Evolutionary conservation across 2,329 filamentous ascomycete genomes (phyloP), one percentile per base, ranked within the genome.

Genomic region (Neonectria sp.): DNA sequence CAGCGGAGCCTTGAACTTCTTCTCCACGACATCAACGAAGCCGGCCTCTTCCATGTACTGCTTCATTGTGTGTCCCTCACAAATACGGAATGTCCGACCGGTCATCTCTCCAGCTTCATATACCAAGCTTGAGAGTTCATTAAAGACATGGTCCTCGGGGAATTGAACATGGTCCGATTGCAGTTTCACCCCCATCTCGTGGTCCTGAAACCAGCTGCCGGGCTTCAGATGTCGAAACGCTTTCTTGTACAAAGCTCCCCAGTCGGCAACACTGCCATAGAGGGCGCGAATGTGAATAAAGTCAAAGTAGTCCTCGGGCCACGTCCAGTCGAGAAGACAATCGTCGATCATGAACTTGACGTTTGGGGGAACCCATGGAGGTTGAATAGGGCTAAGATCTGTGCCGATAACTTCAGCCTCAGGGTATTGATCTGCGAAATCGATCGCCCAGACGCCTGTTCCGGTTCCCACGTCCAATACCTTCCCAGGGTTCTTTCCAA

Each of bases 341-440:
- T 68, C 62, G 17, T 68, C 66, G 11, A 68, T 65, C 11, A 65
- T 48, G 40, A 68, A 68, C 4, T 31, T 21, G 53, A 63, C 64
- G 17, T 68, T 68, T 9, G 62, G 66, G 4, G 62, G 66, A 13
- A 66, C 66, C 62, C 62, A 68, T 9, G 55, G 21, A 3, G 87
- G 86, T 71, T 89, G 88, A 17, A 88, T 87, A 2, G 87, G 86
- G 33, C 84, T 87, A 21, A 89, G 82, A 73, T 90, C 87, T 8
- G 85, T 86, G 48, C 87, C 87, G 53, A 82, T 81, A 6, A 77
- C 85, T 79, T 73, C 80, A 64, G 75, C 82, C 70, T 80, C 73
- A 31, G 85, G 85, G 48, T 83, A 84, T 8, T 81, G 67, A 62
- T 86, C 75, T 69, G 81, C 76, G 60, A 80, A 75, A 66, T 88